These are phyloP conservation scores for Serendipita indica DNA, from an alignment of 768 basidiomycete genomes.

Conservation along the genomic window DNA sequence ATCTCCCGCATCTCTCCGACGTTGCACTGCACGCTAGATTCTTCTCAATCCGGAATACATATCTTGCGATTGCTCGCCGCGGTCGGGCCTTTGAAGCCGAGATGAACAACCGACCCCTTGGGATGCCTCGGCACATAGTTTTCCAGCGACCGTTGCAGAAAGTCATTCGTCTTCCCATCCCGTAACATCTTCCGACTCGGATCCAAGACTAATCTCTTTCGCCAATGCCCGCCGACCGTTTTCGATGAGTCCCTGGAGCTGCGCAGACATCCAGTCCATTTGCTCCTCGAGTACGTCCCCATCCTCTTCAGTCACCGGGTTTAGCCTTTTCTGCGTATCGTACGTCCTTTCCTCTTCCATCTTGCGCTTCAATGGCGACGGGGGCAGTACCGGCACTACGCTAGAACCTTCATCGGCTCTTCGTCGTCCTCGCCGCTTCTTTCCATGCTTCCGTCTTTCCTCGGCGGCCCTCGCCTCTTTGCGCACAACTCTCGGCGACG, in stretches of 20 bases:
- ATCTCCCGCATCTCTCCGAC: too few species aligned
- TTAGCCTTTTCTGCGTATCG: slow-evolving; percentile 14
- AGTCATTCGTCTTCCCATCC: too few species aligned
- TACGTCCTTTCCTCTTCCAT: slow-evolving; percentile 33
- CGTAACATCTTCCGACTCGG: slow-evolving; percentile 2
- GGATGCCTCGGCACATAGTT: too few species aligned
- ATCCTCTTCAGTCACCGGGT: slow-evolving; percentile 19
- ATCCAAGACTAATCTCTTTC: slow-evolving; percentile 44
- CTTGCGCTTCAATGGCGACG: too few species aligned
- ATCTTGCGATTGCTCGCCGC: too few species aligned
- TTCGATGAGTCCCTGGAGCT: slow-evolving; percentile 52
- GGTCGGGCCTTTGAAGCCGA: too few species aligned
- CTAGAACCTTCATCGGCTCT: too few species aligned
- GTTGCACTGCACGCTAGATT: too few species aligned
- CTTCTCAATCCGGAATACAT: too few species aligned
- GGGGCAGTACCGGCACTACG: slow-evolving; percentile 19
- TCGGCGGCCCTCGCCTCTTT: slow-evolving; percentile 9
- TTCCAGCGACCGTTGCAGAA: too few species aligned
- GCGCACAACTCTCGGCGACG: slow-evolving; percentile 14
- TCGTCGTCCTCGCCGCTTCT: neutral
- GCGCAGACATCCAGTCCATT: slow-evolving; percentile 76
- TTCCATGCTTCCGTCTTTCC: neutral
- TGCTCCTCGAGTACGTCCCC: slow-evolving; percentile 33
- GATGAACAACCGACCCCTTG: too few species aligned
- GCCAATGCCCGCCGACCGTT: slow-evolving; percentile 66